A percentile compares a stretch with the other conserved stretches of the same genome.
Conservation (phyloP, 495 filamentous ascomycete species). For the Xylaria longipes region DNA sequence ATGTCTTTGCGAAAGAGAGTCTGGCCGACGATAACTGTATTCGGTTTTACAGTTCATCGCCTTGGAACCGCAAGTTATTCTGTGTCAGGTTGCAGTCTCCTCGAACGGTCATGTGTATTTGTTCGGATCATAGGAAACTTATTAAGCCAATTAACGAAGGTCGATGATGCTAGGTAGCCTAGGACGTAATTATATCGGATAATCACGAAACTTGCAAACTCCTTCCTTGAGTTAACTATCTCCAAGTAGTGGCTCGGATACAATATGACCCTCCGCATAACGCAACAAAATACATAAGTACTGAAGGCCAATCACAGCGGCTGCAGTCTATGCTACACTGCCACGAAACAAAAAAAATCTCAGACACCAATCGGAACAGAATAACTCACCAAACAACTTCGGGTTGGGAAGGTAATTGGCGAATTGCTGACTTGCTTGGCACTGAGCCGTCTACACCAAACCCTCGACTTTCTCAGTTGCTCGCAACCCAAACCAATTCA, state of each 20-base stretch:
- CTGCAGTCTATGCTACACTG: neutral
- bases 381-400: neutral
- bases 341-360: conserved; percentile 7
- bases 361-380: conserved; percentile 6
- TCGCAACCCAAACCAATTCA: neutral
- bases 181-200: neutral
- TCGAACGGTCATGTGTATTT: neutral
- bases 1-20: neutral
- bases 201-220: neutral
- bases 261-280: neutral
- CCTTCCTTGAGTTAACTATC: neutral
- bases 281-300: neutral
- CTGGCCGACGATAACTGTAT: neutral
- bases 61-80: neutral
- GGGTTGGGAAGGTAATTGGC: neutral
- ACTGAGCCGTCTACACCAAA: neutral
- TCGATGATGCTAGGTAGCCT: neutral
- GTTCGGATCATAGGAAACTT: neutral
- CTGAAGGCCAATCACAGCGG: neutral
- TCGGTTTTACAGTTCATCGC: neutral
- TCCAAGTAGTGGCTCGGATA: neutral
- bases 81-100: neutral
- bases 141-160: neutral
- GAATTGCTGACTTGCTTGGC: neutral
- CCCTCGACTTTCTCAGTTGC: neutral